Evolutionary conservation across 2,329 filamentous ascomycete genomes (phyloP), one percentile per base, ranked within the genome.

Genomic region (Leptographium flavum): DNA sequence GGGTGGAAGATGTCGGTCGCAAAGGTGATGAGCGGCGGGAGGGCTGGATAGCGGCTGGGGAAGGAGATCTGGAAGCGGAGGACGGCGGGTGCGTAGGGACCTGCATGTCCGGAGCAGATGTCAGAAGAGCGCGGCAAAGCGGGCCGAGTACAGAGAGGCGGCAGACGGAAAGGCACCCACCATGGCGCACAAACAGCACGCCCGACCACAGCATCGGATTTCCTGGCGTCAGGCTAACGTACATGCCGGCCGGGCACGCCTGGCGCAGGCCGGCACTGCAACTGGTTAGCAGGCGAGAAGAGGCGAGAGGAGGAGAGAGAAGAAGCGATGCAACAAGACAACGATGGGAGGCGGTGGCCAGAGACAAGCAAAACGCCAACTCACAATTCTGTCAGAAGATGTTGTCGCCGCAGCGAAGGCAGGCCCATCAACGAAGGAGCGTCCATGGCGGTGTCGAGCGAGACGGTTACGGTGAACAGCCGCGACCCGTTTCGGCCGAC

Each of bases 1-100:
- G 90, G 90, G 60, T 98, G 90, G 61, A 96, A 98, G 53, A 96
- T 82, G 59, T 96, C 90, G 54, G 86, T 93, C 39, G 79, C 76
- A 62, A 98, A 94, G 45, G 82, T 90, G 52, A 98, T 77, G 17
- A 88, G 70, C 10, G 92, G 92, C 42, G 90, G 85, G 19, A 85
- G 66, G 43, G 71, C 66, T 13, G 90, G 90, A 59, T 93, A 95
- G 33, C 74, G 72, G 49, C 82, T 71, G 31, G 88, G 85, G 56
- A 96, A 96, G 22, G 81, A 81, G 52, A 96, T 83, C 54, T 92
- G 81, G 63, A 96, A 94, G 56, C 88, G 83, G 50, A 96, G 74
- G 55, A 95, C 76, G 39, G 87, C 85, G 48, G 84, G 81, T 19
- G 85, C 74, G 64, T 95, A 98, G 17, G 92, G 90, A 38, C 90